phyloP scores from a whole-genome alignment of 164 flowering plant species.

The Magnolia sinica region DNA sequence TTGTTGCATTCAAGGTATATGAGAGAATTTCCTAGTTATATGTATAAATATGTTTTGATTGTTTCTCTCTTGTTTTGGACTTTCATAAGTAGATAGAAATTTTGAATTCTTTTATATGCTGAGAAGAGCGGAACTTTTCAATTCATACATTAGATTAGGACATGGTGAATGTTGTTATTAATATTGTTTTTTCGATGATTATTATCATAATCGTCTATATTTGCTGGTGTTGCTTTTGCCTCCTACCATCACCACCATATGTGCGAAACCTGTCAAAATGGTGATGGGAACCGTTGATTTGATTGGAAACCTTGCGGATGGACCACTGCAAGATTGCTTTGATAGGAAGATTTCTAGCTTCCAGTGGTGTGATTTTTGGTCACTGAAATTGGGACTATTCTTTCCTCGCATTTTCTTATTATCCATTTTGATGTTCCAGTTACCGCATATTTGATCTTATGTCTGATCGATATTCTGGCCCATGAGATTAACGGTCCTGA shows the following conservation, averaged over 20 bases:
- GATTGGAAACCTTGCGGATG: neutral
- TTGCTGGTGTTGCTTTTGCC: neutral
- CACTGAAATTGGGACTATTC: neutral
- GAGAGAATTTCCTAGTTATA: too few relatives aligned
- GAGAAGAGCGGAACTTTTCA: neutral
- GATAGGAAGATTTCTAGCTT: neutral
- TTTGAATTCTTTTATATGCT: too few relatives aligned
- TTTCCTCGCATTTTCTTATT: neutral
- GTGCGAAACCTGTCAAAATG: neutral
- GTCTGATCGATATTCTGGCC: neutral
- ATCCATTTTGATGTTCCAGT: neutral
- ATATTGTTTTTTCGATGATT: neutral
- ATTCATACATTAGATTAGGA: neutral
- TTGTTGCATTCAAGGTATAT: slow-evolving; percentile 85
- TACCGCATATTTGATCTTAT: neutral
- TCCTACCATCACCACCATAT: neutral
- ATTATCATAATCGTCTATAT: neutral
- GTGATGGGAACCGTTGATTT: neutral
- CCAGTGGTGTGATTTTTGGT: neutral
- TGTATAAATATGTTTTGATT: too few relatives aligned
- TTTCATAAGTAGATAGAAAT: neutral
- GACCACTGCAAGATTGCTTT: neutral
- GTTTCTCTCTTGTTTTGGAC: too few relatives aligned
- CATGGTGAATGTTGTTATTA: neutral
- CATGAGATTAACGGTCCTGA: neutral